Percentiles rank a stretch among this genome's conserved stretches.
These are phyloP conservation scores for Ensete glaucum DNA, from an alignment of 176 grass and related monocot species.

Conservation along the genomic window DNA sequence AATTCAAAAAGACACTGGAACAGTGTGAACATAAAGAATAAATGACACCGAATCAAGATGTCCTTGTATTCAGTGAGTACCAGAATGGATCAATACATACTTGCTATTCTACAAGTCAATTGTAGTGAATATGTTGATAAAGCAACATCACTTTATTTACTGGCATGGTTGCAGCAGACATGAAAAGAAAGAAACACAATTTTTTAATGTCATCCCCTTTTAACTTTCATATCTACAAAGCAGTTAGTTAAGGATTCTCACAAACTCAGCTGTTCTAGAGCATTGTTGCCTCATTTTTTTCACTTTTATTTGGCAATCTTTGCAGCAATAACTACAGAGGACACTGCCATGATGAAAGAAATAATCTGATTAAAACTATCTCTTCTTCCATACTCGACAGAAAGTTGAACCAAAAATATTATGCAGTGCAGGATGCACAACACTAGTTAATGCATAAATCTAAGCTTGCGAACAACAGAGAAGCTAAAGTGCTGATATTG, in stretches of 20 bases:
- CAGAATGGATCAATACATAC: no score
- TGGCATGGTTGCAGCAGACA: no score
- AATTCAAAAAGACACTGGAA: neutral
- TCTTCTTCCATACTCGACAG: neutral
- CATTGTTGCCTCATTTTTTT: neutral
- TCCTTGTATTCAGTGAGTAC: no score
- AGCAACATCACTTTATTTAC: no score
- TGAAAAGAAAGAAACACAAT: no score
- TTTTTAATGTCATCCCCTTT: neutral
- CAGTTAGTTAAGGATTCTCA: neutral
- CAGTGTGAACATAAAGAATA: no score
- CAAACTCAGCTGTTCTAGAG: neutral
- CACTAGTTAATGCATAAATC: neutral
- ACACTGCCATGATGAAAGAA: neutral
- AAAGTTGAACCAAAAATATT: neutral
- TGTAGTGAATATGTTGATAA: no score
- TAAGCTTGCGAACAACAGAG: neutral
- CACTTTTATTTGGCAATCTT: neutral
- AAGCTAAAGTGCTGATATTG: no score
- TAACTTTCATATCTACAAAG: neutral
- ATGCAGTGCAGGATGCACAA: neutral
- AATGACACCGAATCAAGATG: no score
- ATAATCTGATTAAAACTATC: neutral
- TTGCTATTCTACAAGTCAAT: no score
- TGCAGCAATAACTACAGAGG: neutral